Conservation (phyloP, 331 rosid genomes). For the Telfairia occidentalis region DNA sequence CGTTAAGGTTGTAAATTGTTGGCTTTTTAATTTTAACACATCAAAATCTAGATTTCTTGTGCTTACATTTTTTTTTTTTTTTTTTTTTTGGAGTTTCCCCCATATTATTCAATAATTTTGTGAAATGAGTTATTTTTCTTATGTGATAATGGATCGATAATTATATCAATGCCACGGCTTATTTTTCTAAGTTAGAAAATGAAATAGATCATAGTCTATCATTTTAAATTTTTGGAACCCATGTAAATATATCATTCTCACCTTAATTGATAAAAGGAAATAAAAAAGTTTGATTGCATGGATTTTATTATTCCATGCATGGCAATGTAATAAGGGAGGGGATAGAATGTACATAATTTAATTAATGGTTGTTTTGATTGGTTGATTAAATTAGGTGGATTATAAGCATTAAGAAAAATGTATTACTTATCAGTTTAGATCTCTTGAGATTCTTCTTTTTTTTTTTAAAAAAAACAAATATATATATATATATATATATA, state of each 20-base stretch:
- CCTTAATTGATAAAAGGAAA: too few species aligned
- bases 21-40: not conserved
- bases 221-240: too few species aligned
- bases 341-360: too few species aligned
- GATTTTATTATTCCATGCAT: not conserved
- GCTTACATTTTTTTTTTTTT: not conserved
- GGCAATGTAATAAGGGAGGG: not conserved
- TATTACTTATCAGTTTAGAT: too few species aligned
- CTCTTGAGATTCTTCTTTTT: too few species aligned
- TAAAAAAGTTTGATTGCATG: not conserved
- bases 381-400: too few species aligned
- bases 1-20: slow-evolving; percentile 5
- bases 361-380: not conserved
- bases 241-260: too few species aligned
- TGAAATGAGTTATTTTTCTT: not conserved
- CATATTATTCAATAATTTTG: not conserved
- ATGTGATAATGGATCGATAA: not conserved
- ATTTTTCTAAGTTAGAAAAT: not conserved
- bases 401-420: not conserved
- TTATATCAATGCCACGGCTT: too few species aligned
- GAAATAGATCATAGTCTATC: too few species aligned
- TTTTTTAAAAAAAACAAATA: too few species aligned
- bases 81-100: not conserved
- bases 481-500: too few species aligned
- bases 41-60: not conserved